These are phyloP conservation scores for Edhazardia aedis DNA, from an alignment of 371 early-diverging fungal genomes.

Conservation along the genomic window DNA sequence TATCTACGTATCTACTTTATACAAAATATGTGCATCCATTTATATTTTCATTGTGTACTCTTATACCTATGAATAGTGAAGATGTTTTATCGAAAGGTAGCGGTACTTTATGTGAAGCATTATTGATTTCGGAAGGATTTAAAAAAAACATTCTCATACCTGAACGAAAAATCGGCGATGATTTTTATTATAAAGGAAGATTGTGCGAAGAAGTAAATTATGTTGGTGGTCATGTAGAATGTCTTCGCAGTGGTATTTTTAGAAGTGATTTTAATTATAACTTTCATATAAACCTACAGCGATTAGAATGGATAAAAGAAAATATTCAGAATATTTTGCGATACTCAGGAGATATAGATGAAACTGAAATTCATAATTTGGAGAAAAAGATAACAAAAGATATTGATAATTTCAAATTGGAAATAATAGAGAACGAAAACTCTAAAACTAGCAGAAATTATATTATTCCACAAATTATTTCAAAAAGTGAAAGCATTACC, in stretches of 20 bases:
- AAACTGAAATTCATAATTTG: constrained; percentile 15
- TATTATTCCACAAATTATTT: too few species aligned
- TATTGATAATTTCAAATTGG: background rate
- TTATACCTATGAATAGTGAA: constrained; percentile 83
- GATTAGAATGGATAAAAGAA: constrained; percentile 53
- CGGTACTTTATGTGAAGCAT: constrained; percentile 84
- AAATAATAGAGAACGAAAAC: constrained; percentile 6
- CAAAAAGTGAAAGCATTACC: too few species aligned
- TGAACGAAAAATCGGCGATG: constrained; percentile 63
- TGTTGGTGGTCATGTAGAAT: constrained; percentile 95
- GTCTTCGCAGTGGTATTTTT: constrained; percentile 85
- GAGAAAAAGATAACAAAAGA: constrained; percentile 5
- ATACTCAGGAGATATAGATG: constrained; percentile 5
- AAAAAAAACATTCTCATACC: constrained; percentile 74
- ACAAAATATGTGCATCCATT: constrained; percentile 97
- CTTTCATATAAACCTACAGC: constrained; percentile 57
- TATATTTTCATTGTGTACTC: constrained; percentile 89
- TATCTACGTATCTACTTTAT: constrained; percentile 91
- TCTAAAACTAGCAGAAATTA: too few species aligned
- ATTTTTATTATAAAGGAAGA: constrained; percentile 63
- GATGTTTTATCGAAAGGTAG: constrained; percentile 83
- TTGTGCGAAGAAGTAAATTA: constrained; percentile 78
- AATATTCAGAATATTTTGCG: constrained; percentile 53
- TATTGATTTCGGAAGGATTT: constrained; percentile 80
- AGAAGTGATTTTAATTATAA: constrained; percentile 73